Percentiles rank a stretch among this genome's conserved stretches.
These are phyloP conservation scores for Neurospora sp. DNA, from an alignment of 495 filamentous ascomycete species.

Conservation along the genomic window DNA sequence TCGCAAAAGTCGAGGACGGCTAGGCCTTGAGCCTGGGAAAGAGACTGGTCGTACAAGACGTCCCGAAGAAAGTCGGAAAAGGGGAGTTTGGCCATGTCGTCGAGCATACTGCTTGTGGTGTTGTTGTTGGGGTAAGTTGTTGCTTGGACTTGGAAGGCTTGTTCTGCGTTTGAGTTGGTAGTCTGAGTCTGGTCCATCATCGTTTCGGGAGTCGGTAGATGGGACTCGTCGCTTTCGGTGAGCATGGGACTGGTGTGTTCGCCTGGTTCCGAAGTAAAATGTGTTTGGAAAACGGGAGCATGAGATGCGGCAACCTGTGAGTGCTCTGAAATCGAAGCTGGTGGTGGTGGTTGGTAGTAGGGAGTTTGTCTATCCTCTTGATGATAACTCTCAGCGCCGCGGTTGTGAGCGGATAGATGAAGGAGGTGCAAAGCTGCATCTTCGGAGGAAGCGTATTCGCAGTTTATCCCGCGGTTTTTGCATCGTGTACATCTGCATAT, in stretches of 20 bases:
- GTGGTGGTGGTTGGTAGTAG: background rate
- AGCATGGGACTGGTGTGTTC: background rate
- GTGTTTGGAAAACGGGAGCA: background rate
- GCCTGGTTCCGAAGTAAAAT: background rate
- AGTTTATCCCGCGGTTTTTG: conserved; percentile 32
- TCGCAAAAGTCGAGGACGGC: conserved; percentile 39
- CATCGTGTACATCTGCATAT: conserved; percentile 34
- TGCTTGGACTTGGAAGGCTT: background rate
- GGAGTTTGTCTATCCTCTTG: background rate
- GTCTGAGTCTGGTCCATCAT: conserved; percentile 13
- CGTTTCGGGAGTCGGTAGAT: conserved; percentile 20
- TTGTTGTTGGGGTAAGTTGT: conserved; percentile 8
- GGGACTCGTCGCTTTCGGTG: conserved; percentile 15
- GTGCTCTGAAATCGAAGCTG: background rate
- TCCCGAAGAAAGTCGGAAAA: conserved; percentile 29
- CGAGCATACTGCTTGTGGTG: background rate
- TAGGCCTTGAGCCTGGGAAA: conserved; percentile 25
- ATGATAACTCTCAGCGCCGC: conserved; percentile 5
- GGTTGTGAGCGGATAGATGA: conserved; percentile 20
- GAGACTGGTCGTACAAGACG: conserved; percentile 22
- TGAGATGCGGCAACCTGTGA: background rate
- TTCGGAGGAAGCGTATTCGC: conserved; percentile 35
- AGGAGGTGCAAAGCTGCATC: conserved; percentile 24
- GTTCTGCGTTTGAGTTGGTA: background rate
- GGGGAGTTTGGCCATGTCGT: conserved; percentile 14